Percentiles rank a stretch among this genome's conserved stretches.
phyloP scores from a whole-genome alignment of 495 filamentous ascomycete species.

The Neurospora pannonica region DNA sequence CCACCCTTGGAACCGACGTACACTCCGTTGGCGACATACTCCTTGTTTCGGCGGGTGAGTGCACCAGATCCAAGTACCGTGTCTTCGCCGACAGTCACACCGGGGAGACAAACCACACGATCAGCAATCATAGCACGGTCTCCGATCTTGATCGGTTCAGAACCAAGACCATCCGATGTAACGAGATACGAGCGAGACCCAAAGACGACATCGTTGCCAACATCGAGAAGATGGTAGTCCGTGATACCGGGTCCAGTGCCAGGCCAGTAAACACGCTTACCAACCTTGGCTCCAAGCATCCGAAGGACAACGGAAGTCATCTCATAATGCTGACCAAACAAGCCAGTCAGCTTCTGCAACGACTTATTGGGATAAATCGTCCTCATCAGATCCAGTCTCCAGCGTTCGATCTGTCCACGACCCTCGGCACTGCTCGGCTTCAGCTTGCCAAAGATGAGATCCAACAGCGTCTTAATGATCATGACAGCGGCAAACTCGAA shows the following conservation, averaged over 20 bases:
- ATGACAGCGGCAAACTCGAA: conserved; percentile 26
- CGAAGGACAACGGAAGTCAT: conserved; percentile 31
- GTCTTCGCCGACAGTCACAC: conserved; percentile 23
- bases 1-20: conserved; percentile 37
- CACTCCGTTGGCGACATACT: conserved; percentile 27
- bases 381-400: conserved; percentile 25
- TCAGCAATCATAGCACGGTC: conserved; percentile 33
- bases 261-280: conserved; percentile 39
- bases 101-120: conserved; percentile 25
- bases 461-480: conserved; percentile 1
- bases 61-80: conserved; percentile 37
- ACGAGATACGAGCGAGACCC: conserved; percentile 36
- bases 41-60: conserved; percentile 27
- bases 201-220: conserved; percentile 39
- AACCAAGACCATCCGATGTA: conserved; percentile 35
- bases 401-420: conserved; percentile 20
- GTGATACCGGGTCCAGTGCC: conserved; percentile 34
- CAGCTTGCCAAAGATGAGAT: conserved; percentile 21
- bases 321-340: conserved; percentile 36
- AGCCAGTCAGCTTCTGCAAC: conserved; percentile 23
- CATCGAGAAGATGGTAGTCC: conserved; percentile 36
- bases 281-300: conserved; percentile 33
- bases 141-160: conserved; percentile 27
- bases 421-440: conserved; percentile 17
- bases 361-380: conserved; percentile 23